Percentiles rank a stretch among this genome's conserved stretches.
phyloP scores from a whole-genome alignment of 257 asterid species.

The Salvia rosmarinus region DNA sequence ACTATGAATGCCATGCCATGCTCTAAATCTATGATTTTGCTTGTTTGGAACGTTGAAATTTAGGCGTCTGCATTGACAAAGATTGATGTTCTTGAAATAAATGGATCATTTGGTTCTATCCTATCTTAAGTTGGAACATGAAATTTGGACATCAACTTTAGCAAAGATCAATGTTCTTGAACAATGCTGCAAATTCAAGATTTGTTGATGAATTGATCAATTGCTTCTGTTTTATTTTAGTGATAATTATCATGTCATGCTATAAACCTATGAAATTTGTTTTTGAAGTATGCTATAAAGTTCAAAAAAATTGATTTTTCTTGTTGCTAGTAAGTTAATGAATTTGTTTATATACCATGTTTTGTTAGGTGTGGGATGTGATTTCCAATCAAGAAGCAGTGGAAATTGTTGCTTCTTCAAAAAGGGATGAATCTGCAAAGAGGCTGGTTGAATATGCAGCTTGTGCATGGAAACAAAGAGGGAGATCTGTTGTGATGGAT shows the following conservation, averaged over 20 bases:
- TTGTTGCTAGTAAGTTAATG: not conserved
- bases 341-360: not conserved
- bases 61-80: no score
- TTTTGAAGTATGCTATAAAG: not conserved
- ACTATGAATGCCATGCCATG: not conserved
- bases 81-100: no score
- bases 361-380: conserved; percentile 78
- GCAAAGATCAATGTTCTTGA: conserved; percentile 3
- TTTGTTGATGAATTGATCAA: no score
- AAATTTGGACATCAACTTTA: not conserved
- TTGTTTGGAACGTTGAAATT: not conserved
- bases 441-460: conserved; percentile 63
- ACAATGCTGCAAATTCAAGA: not conserved
- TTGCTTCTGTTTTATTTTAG: no score
- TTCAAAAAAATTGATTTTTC: not conserved
- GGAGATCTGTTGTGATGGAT: conserved; percentile 64
- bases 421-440: conserved; percentile 62
- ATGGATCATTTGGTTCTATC: no score
- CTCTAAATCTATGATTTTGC: not conserved
- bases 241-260: no score
- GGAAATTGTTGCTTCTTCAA: conserved; percentile 56
- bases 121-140: no score
- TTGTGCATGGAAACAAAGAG: conserved; percentile 65
- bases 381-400: conserved; percentile 75
- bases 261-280: not conserved